These are phyloP conservation scores for Arthromyces matolae DNA, from an alignment of 768 basidiomycete genomes.

Conservation along the genomic window DNA sequence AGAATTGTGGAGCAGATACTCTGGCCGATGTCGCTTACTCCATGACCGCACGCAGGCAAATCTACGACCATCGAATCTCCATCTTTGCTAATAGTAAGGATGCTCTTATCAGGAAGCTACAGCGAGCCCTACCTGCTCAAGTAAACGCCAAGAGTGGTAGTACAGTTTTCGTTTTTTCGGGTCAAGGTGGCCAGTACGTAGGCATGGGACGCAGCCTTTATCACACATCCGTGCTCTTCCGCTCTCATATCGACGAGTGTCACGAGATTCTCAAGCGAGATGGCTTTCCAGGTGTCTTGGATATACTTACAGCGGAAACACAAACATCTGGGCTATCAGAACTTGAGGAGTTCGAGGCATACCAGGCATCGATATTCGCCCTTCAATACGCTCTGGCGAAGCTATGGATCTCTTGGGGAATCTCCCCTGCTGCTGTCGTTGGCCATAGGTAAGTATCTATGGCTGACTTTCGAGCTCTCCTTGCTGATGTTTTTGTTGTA, in stretches of 20 bases:
- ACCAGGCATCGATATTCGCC: constrained; percentile 54
- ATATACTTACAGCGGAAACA: constrained; percentile 33
- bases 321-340: constrained; percentile 17
- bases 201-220: constrained; percentile 65
- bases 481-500: constrained; percentile 24
- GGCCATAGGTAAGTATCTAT: constrained; percentile 65
- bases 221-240: constrained; percentile 43
- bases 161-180: constrained; percentile 67
- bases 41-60: constrained; percentile 59
- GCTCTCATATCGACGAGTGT: constrained; percentile 53
- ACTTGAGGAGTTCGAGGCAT: constrained; percentile 40
- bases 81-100: constrained; percentile 39
- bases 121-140: constrained; percentile 29
- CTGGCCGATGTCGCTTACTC: constrained; percentile 63
- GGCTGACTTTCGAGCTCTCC: background rate
- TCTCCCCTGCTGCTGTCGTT: constrained; percentile 55
- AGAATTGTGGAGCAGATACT: constrained; percentile 20
- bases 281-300: constrained; percentile 50
- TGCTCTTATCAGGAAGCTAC: constrained; percentile 47
- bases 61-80: constrained; percentile 51
- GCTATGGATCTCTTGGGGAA: constrained; percentile 69
- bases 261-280: constrained; percentile 42
- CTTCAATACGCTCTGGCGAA: constrained; percentile 60
- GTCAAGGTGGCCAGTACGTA: constrained; percentile 65
- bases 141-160: constrained; percentile 23